These are phyloP conservation scores for Pseudonitzschia delicatissima DNA, from an alignment of 108 stramenopile species.

Conservation along the genomic window DNA sequence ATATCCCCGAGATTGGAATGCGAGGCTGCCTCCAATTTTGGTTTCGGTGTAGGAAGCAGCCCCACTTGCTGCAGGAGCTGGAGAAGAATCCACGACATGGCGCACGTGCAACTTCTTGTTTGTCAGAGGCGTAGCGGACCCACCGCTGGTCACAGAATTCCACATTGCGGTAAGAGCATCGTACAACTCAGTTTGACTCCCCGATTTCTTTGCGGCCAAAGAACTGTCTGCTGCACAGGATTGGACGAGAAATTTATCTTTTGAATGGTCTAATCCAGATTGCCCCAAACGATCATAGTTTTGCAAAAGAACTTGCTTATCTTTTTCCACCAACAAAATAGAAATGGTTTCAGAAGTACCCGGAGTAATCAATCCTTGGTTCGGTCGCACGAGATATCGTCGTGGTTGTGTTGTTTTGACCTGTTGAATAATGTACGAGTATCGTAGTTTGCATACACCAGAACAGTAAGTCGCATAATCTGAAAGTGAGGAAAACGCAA, in stretches of 20 bases:
- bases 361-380: conserved; percentile 86
- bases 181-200: conserved; percentile 50
- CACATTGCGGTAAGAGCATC: conserved; percentile 83
- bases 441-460: too few species aligned
- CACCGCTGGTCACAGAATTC: conserved; percentile 50
- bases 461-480: too few species aligned
- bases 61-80: background rate
- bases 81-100: conserved; percentile 49
- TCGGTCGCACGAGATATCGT: conserved; percentile 88
- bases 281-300: conserved; percentile 86
- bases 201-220: conserved; percentile 44
- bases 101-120: conserved; percentile 87
- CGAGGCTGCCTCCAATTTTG: conserved; percentile 31
- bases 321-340: conserved; percentile 88
- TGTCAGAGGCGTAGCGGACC: conserved; percentile 34
- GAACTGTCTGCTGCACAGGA: conserved; percentile 52
- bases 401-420: conserved; percentile 93
- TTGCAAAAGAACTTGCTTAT: conserved; percentile 76
- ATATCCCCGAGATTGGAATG: conserved; percentile 49
- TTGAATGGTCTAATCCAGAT: conserved; percentile 87
- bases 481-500: too few species aligned
- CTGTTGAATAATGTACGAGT: too few species aligned
- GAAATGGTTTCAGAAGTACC: conserved; percentile 68
- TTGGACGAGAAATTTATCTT: conserved; percentile 91
- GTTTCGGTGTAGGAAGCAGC: background rate